phyloP scores from a whole-genome alignment of 2,329 filamentous ascomycete genomes.

The Aureobasidium sp. region DNA sequence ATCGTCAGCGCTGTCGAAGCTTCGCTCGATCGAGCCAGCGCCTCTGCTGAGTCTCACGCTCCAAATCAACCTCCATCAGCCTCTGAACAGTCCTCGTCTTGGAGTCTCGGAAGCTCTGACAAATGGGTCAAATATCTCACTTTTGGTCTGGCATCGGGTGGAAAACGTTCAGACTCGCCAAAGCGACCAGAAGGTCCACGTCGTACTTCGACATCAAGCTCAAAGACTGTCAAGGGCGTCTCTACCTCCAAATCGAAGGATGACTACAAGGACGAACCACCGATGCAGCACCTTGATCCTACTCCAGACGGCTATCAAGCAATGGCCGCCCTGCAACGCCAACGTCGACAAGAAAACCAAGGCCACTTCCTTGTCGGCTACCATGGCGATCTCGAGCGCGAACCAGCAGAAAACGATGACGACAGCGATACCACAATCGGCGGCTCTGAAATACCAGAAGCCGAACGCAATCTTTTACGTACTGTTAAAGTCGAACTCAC shows the following conservation, averaged over 20 bases:
- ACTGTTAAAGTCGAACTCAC: constrained; percentile 59
- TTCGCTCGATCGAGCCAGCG: constrained; percentile 37
- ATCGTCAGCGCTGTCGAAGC: constrained; percentile 39
- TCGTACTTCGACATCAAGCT: constrained; percentile 21
- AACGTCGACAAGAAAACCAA: constrained; percentile 37
- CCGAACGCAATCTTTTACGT: constrained; percentile 52
- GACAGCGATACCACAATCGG: constrained; percentile 23
- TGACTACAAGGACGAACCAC: constrained; percentile 18
- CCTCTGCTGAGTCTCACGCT: constrained; percentile 27
- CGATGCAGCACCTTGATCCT: constrained; percentile 26
- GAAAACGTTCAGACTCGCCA: constrained; percentile 15
- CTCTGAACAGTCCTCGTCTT: constrained; percentile 18
- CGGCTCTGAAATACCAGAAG: constrained; percentile 20
- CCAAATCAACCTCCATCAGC: neutral
- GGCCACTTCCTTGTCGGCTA: constrained; percentile 62
- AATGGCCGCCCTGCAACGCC: constrained; percentile 55
- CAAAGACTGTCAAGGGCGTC: constrained; percentile 20
- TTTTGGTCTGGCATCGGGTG: constrained; percentile 32
- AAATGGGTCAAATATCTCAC: constrained; percentile 46
- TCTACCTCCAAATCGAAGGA: constrained; percentile 7
- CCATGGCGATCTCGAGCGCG: constrained; percentile 54
- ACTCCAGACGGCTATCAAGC: constrained; percentile 39
- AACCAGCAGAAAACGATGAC: constrained; percentile 36
- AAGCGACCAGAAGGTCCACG: constrained; percentile 19
- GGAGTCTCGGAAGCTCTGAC: constrained; percentile 36